These are phyloP conservation scores for Apophysomyces variabilis DNA, from an alignment of 371 early-diverging fungal genomes.

Conservation along the genomic window DNA sequence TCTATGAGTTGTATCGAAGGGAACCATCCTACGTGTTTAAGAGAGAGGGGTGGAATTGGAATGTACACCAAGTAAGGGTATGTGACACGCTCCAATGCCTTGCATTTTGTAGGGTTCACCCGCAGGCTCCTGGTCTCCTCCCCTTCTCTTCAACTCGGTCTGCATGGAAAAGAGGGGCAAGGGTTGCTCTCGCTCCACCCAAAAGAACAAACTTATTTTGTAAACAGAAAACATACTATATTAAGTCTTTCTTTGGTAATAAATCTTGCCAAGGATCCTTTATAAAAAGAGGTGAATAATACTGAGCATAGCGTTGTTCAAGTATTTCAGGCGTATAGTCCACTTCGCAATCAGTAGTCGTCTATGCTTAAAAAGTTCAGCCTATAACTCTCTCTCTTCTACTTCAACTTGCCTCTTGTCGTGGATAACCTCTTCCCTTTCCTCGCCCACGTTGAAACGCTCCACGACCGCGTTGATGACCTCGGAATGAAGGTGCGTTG, in stretches of 20 bases:
- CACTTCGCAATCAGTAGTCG: slow-evolving; percentile 2
- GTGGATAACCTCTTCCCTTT: background rate
- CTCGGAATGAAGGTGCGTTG: background rate
- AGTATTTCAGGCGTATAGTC: slow-evolving; percentile 37
- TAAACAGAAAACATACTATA: background rate
- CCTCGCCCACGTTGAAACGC: background rate
- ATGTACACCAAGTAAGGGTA: slow-evolving; percentile 14
- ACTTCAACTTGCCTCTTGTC: background rate
- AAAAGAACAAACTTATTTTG: background rate
- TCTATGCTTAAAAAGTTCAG: background rate
- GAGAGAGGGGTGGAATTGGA: slow-evolving; percentile 8
- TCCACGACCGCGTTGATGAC: background rate
- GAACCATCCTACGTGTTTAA: background rate
- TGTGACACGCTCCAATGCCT: slow-evolving; percentile 10
- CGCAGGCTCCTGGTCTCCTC: background rate
- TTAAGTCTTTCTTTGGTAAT: background rate
- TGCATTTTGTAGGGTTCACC: slow-evolving; percentile 8
- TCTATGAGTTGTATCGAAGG: background rate
- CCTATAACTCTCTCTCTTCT: background rate
- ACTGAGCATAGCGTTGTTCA: slow-evolving; percentile 28
- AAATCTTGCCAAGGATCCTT: slow-evolving; percentile 36
- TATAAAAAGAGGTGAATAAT: slow-evolving; percentile 29
- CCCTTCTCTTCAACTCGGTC: background rate
- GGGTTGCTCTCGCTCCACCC: background rate
- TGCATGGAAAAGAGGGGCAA: slow-evolving; percentile 7